A percentile compares a stretch with the other conserved stretches of the same genome.
phyloP scores from a whole-genome alignment of 148 eudicot genomes.

The Rhododendron ferrugineum region DNA sequence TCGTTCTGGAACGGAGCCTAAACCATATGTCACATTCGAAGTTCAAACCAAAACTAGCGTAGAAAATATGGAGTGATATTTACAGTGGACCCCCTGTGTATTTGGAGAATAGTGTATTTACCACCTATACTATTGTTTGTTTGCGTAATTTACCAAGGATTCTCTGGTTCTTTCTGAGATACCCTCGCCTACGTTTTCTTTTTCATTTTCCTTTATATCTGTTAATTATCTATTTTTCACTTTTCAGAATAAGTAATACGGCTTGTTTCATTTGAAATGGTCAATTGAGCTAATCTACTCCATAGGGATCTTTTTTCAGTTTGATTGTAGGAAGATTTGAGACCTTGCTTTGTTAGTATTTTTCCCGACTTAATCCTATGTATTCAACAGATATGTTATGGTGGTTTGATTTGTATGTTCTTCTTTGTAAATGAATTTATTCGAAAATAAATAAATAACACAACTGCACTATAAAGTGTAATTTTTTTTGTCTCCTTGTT shows the following conservation, averaged over 20 bases:
- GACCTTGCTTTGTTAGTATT: neutral
- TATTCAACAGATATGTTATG: neutral
- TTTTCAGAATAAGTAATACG: neutral
- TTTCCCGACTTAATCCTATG: too few species aligned
- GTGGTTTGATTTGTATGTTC: neutral
- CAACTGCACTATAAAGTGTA: neutral
- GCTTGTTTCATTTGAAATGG: neutral
- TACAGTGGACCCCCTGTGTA: neutral
- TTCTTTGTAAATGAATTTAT: neutral
- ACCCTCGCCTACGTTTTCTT: neutral
- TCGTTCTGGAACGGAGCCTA: too few species aligned
- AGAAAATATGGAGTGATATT: neutral
- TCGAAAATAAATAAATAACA: too few species aligned
- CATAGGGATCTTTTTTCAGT: neutral
- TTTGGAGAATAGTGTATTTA: neutral
- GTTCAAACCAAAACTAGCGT: neutral
- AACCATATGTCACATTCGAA: constrained; percentile 7
- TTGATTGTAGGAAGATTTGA: neutral
- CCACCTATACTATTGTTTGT: neutral
- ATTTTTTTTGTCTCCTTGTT: neutral
- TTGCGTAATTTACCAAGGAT: neutral
- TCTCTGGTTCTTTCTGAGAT: neutral
- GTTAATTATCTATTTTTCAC: neutral
- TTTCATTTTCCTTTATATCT: neutral
- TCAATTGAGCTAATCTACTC: neutral